Conservation (phyloP, 768 basidiomycete genomes). For the Auriscalpium orientale region DNA sequence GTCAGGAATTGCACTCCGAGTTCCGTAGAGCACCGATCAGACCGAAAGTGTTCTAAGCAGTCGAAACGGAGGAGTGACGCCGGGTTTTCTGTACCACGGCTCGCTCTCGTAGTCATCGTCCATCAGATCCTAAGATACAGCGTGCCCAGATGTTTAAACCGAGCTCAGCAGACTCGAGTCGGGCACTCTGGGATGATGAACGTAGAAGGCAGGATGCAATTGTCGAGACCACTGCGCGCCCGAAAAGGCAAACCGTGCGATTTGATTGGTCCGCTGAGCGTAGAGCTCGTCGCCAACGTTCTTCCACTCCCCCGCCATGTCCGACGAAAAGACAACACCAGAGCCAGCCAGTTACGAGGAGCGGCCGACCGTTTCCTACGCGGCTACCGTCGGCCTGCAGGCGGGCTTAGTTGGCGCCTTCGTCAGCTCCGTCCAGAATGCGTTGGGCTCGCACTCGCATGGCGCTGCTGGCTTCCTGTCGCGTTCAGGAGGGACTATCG, state of each 20-base stretch:
- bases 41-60: conserved; percentile 17
- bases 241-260: neutral
- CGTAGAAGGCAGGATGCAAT: no score
- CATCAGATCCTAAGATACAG: neutral
- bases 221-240: no score
- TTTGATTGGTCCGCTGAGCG: neutral
- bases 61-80: conserved; percentile 31
- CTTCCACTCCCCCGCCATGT: conserved; percentile 9
- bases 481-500: conserved; percentile 83
- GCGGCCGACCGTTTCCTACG: conserved; percentile 48
- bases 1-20: neutral
- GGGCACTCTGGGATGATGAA: neutral
- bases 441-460: conserved; percentile 62
- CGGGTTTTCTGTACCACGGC: conserved; percentile 28
- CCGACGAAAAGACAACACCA: neutral
- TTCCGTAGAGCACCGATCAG: conserved; percentile 5
- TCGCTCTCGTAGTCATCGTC: neutral
- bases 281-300: neutral
- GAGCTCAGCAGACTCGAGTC: no score
- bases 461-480: conserved; percentile 86
- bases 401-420: conserved; percentile 58
- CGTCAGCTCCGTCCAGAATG: conserved; percentile 74
- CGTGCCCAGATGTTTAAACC: no score
- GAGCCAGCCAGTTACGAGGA: conserved; percentile 32
- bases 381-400: conserved; percentile 53